These are phyloP conservation scores for Galeopsis tetrahit DNA, from an alignment of 257 asterid genomes.

Conservation along the genomic window DNA sequence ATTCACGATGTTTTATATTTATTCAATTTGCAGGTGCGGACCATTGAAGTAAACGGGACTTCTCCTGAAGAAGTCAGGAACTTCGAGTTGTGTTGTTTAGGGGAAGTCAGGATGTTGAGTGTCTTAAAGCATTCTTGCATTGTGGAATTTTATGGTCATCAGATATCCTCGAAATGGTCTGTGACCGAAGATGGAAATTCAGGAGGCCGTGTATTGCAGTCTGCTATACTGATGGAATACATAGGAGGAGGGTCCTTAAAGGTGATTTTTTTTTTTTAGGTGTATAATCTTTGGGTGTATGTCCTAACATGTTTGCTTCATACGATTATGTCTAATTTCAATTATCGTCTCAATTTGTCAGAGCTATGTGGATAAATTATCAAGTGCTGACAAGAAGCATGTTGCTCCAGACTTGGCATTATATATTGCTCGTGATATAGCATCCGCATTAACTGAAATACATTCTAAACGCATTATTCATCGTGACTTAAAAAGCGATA, in stretches of 20 bases:
- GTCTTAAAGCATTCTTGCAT: constrained; percentile 83
- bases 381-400: constrained; percentile 57
- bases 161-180: constrained; percentile 82
- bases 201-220: constrained; percentile 61
- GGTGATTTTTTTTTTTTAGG: constrained; percentile 55
- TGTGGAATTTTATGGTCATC: constrained; percentile 83
- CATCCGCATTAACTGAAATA: constrained; percentile 71
- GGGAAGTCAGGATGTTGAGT: constrained; percentile 86
- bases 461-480: constrained; percentile 82
- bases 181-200: constrained; percentile 53
- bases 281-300: neutral
- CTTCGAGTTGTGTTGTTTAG: constrained; percentile 79
- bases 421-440: constrained; percentile 75
- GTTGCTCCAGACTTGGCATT: constrained; percentile 57
- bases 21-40: constrained; percentile 70
- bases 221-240: constrained; percentile 85
- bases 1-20: constrained; percentile 11
- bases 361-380: constrained; percentile 68
- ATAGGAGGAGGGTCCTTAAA: constrained; percentile 88
- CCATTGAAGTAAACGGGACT: constrained; percentile 58
- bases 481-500: constrained; percentile 91
- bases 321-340: constrained; percentile 18
- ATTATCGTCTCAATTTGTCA: constrained; percentile 37
- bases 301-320: constrained; percentile 44
- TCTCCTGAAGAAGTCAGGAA: constrained; percentile 69